Conservation (phyloP, 441 rosid genomes). For the Monsonia emarginata region DNA sequence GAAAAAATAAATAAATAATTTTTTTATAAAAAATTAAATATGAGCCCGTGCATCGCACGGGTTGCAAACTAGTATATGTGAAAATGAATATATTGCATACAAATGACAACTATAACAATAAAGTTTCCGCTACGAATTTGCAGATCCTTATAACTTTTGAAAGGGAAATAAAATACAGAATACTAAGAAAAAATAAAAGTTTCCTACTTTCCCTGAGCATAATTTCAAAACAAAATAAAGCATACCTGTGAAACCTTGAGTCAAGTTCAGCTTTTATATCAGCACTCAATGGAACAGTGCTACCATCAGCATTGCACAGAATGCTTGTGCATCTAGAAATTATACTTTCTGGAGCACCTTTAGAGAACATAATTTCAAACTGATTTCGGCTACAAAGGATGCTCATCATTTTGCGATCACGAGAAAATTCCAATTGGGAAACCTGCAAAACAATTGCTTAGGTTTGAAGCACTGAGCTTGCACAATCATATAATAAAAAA, state of each 20-base stretch:
- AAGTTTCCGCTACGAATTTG: no score
- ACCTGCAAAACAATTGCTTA: conserved; percentile 37
- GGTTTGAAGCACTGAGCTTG: conserved; percentile 9
- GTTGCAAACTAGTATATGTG: no score
- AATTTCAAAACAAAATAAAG: conserved; percentile 12
- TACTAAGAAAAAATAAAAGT: not conserved
- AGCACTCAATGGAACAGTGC: conserved; percentile 64
- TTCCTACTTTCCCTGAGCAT: not conserved
- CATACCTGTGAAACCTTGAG: conserved; percentile 75
- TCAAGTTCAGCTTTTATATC: conserved; percentile 63
- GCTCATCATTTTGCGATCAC: conserved; percentile 98
- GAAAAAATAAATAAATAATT: no score
- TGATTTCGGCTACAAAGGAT: conserved; percentile 76
- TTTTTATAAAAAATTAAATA: no score
- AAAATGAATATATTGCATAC: not conserved
- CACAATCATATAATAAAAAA: conserved; percentile 7
- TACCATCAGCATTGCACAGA: conserved; percentile 78
- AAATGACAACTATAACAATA: not conserved
- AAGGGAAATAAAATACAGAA: not conserved
- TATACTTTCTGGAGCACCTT: conserved; percentile 97
- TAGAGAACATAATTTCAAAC: conserved; percentile 65
- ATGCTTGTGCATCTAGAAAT: conserved; percentile 73
- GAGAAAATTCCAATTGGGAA: conserved; percentile 82
- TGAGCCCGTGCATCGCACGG: no score
- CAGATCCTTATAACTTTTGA: not conserved